Evolutionary conservation across 768 basidiomycete genomes (phyloP).

Genomic region (Flagelloscypha sp.): DNA sequence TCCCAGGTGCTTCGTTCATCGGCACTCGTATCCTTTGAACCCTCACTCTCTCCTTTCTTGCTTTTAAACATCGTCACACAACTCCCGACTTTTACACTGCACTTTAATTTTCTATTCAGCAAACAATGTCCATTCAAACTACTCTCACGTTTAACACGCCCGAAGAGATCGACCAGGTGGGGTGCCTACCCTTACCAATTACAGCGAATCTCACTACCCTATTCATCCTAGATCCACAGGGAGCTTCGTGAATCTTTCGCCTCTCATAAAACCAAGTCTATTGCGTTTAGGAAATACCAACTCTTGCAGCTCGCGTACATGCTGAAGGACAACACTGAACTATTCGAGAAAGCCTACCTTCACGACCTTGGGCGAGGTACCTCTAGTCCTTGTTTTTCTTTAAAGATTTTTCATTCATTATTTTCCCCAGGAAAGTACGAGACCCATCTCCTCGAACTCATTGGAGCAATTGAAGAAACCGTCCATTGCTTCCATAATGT

Average conservation of each 20-base stretch:
- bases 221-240: conserved; percentile 41
- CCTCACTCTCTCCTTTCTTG: too few relatives aligned
- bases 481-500: conserved; percentile 35
- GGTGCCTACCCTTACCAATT: too few relatives aligned
- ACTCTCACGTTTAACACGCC: too few relatives aligned
- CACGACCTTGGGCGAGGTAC: conserved; percentile 36
- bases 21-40: too few relatives aligned
- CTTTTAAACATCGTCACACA: too few relatives aligned
- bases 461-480: conserved; percentile 29
- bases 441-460: conserved; percentile 26
- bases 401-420: not conserved
- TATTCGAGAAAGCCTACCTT: conserved; percentile 30
- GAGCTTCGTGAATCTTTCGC: conserved; percentile 50
- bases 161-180: too few relatives aligned
- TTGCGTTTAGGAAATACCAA: conserved; percentile 42
- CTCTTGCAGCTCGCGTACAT: conserved; percentile 40
- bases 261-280: conserved; percentile 47
- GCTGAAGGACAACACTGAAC: conserved; percentile 40
- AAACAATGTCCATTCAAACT: too few relatives aligned
- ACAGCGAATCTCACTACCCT: too few relatives aligned
- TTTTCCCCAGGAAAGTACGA: conserved; percentile 15
- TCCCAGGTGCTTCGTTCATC: too few relatives aligned
- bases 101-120: too few relatives aligned
- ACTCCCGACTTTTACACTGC: too few relatives aligned
- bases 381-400: conserved; percentile 34